These are phyloP conservation scores for Abrus pulchellus DNA, from an alignment of 306 rosid species.

Conservation along the genomic window DNA sequence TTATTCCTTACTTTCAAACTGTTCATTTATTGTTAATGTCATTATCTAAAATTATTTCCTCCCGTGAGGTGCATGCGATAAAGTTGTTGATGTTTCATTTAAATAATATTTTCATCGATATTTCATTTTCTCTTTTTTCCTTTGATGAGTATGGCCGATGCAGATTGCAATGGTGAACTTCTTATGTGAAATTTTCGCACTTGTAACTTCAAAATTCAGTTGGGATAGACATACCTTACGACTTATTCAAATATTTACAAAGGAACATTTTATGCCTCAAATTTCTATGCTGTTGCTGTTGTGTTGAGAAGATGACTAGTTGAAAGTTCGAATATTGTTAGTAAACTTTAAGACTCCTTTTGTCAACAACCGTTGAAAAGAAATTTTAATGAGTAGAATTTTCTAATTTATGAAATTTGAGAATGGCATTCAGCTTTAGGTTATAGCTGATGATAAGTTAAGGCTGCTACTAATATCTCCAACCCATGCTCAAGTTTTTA, in stretches of 20 bases:
- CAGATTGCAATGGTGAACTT: too few relatives aligned
- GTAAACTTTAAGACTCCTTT: slow-evolving; percentile 5
- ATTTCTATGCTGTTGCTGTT: neutral
- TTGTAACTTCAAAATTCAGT: too few relatives aligned
- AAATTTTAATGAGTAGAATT: neutral
- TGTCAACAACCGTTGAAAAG: neutral
- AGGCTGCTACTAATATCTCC: too few relatives aligned
- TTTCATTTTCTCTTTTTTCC: neutral
- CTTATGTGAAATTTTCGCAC: too few relatives aligned
- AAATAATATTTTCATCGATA: neutral
- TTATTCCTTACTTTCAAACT: slow-evolving; percentile 10
- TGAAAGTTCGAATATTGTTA: neutral
- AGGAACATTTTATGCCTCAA: neutral
- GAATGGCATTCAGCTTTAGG: neutral
- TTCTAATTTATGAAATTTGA: neutral
- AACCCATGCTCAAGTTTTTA: too few relatives aligned
- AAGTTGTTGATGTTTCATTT: neutral
- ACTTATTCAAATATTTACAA: too few relatives aligned
- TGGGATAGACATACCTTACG: too few relatives aligned
- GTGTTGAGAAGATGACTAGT: neutral
- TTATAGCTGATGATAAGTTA: neutral
- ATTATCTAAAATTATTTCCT: neutral
- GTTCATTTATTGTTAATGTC: slow-evolving; percentile 23
- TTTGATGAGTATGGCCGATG: neutral
- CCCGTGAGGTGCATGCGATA: neutral